phyloP scores from a whole-genome alignment of 2,329 filamentous ascomycete species.

The Aspergillus luchuensis region DNA sequence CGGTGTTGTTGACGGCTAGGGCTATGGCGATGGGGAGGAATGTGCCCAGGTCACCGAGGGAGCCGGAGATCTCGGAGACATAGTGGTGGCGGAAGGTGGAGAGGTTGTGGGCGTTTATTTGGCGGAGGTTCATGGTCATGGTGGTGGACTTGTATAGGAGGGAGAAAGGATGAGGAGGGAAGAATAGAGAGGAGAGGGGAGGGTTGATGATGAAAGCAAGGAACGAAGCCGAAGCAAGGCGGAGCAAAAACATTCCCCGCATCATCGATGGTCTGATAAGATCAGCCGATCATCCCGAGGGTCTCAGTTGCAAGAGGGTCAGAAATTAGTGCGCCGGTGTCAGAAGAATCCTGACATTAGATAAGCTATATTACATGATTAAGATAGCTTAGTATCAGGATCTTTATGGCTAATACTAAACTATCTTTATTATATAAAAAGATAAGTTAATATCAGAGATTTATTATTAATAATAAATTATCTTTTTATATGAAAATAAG shows the following conservation, averaged over 20 bases:
- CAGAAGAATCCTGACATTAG: no score
- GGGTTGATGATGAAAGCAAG: background rate
- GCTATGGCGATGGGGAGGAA: conserved; percentile 87
- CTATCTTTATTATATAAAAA: no score
- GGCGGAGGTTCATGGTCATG: conserved; percentile 30
- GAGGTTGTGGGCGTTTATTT: conserved; percentile 53
- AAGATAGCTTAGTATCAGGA: no score
- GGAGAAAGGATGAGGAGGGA: background rate
- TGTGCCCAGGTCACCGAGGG: conserved; percentile 85
- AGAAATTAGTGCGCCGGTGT: no score
- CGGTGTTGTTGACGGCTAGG: conserved; percentile 73
- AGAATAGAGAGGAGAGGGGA: background rate
- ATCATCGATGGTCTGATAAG: background rate
- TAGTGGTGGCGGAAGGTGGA: conserved; percentile 58
- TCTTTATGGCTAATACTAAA: no score
- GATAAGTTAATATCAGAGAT: no score
- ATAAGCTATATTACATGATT: no score
- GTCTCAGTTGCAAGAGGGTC: no score
- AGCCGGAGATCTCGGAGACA: conserved; percentile 80
- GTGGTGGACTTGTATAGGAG: background rate
- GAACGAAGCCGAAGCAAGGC: background rate
- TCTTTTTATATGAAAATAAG: no score
- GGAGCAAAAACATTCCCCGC: conserved; percentile 1
- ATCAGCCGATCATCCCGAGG: background rate
- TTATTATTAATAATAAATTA: no score